Percentiles rank a stretch among this genome's conserved stretches.
These are phyloP conservation scores for Trametes cinnabarina DNA, from an alignment of 768 basidiomycete species.

Conservation along the genomic window DNA sequence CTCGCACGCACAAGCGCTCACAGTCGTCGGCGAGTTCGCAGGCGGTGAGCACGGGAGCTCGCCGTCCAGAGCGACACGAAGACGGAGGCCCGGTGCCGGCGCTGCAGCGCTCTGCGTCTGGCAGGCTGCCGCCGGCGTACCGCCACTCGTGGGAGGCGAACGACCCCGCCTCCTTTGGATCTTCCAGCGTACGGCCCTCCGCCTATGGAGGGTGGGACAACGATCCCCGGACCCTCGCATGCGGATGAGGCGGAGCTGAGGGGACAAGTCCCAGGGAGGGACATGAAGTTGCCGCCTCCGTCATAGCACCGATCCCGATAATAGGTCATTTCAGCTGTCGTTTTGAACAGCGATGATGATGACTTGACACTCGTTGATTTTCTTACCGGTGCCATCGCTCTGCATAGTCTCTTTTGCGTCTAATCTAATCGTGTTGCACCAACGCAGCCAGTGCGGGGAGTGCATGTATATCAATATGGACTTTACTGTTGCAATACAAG, in stretches of 20 bases:
- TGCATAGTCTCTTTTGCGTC: background rate
- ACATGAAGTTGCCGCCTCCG: background rate
- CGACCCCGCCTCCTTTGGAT: background rate
- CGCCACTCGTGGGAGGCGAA: constrained; percentile 9
- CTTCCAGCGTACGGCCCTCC: background rate
- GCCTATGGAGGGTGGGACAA: background rate
- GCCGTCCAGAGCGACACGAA: constrained; percentile 3
- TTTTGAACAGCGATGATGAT: no score
- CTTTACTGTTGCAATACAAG: background rate
- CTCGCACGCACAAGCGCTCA: background rate
- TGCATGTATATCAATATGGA: no score
- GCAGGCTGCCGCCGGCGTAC: constrained; percentile 17
- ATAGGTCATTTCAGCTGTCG: no score
- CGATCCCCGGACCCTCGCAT: background rate
- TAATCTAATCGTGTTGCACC: no score
- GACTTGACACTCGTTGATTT: no score
- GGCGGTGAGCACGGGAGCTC: background rate
- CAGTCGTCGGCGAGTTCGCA: background rate
- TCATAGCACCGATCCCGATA: background rate
- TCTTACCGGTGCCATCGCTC: no score
- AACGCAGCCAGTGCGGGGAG: no score
- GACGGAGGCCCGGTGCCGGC: constrained; percentile 10
- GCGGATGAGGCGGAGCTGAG: no score
- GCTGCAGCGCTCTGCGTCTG: constrained; percentile 13
- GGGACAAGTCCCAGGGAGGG: background rate